Evolutionary conservation across 2,329 filamentous ascomycete genomes (phyloP).

Genomic region (Colletotrichum lentis): DNA sequence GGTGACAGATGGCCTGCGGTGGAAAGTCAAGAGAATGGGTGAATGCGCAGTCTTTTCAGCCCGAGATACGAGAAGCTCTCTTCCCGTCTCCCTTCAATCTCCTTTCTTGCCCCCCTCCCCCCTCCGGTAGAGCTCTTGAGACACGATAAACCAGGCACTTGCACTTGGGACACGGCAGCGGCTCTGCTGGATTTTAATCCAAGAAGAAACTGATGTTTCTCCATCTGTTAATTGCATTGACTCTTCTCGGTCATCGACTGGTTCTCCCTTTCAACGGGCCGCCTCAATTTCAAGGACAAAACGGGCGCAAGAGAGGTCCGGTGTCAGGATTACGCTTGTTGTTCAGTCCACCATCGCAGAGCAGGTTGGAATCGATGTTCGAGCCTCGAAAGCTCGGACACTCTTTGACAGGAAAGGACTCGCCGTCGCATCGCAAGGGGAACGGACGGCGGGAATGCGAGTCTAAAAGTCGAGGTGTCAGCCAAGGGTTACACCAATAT

Average conservation of each 20-base stretch:
- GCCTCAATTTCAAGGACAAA: slow-evolving; percentile 10
- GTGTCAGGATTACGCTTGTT: slow-evolving; percentile 16
- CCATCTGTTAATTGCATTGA: background rate
- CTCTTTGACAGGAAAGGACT: slow-evolving; percentile 30
- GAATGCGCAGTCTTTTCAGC: slow-evolving; percentile 1
- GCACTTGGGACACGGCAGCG: slow-evolving; percentile 21
- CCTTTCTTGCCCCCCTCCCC: background rate
- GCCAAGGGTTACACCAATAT: slow-evolving; percentile 30
- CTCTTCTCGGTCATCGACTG: background rate
- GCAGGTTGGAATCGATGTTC: slow-evolving; percentile 24
- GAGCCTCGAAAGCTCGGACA: slow-evolving; percentile 33
- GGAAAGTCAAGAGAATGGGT: slow-evolving; percentile 9
- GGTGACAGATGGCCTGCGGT: slow-evolving; percentile 8
- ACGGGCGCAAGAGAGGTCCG: background rate
- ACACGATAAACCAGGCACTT: slow-evolving; percentile 9
- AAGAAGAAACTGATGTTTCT: slow-evolving; percentile 23
- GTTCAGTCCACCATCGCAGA: slow-evolving; percentile 12
- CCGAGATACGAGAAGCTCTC: slow-evolving; percentile 10
- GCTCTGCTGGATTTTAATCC: slow-evolving; percentile 14
- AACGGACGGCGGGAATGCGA: slow-evolving; percentile 25
- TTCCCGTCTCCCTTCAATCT: slow-evolving; percentile 3
- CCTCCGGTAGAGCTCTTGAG: background rate
- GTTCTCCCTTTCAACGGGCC: background rate
- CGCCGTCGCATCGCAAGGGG: slow-evolving; percentile 23
- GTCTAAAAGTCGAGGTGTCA: slow-evolving; percentile 28